These are phyloP conservation scores for Musa schizocarpa DNA, from an alignment of 176 grass and related monocot genomes.

Conservation along the genomic window DNA sequence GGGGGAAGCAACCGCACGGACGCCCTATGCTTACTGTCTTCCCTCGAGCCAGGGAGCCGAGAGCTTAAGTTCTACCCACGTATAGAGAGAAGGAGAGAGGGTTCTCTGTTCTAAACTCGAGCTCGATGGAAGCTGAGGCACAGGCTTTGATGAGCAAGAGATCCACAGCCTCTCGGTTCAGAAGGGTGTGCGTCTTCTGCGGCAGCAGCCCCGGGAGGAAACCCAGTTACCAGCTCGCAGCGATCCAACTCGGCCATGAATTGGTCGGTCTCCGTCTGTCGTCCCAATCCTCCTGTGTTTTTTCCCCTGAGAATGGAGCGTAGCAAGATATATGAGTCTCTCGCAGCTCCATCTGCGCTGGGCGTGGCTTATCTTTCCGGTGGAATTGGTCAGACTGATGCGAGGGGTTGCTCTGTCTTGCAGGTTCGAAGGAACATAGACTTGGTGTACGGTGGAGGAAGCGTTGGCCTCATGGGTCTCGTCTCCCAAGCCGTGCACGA, in stretches of 20 bases:
- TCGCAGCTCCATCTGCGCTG: too few relatives aligned
- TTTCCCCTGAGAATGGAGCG: not conserved
- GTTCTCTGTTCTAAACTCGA: not conserved
- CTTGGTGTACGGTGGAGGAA: not conserved
- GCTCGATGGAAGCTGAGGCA: not conserved
- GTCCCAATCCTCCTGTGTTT: not conserved
- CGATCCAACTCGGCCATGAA: constrained; percentile 5
- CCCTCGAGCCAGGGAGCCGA: too few relatives aligned
- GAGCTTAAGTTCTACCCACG: too few relatives aligned
- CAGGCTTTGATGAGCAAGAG: not conserved
- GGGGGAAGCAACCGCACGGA: too few relatives aligned
- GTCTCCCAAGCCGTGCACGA: constrained; percentile 5
- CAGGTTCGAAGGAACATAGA: constrained; percentile 5
- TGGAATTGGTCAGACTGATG: not conserved
- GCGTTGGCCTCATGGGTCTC: constrained; percentile 9
- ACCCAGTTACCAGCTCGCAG: not conserved
- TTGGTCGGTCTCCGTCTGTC: not conserved
- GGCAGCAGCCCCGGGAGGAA: constrained; percentile 7
- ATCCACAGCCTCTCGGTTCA: not conserved
- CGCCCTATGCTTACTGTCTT: too few relatives aligned
- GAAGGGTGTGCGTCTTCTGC: constrained; percentile 1
- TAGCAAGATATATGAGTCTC: too few relatives aligned
- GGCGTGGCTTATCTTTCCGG: too few relatives aligned
- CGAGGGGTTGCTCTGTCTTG: not conserved
- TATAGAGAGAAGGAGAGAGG: too few relatives aligned